Conservation (phyloP, 768 basidiomycete genomes). For the Dentipellis sp. region DNA sequence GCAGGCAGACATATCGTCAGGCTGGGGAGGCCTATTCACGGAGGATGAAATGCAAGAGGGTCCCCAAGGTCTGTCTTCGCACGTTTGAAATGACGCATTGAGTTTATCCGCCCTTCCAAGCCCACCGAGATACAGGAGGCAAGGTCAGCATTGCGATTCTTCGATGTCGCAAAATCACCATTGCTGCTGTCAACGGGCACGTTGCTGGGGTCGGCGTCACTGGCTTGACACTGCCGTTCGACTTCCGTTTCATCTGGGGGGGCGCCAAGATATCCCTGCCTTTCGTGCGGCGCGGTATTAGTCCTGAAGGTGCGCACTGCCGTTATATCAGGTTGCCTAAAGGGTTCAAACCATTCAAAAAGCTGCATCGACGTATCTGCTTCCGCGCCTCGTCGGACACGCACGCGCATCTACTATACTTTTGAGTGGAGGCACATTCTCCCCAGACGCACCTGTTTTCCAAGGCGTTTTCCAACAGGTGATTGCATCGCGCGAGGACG, state of each 20-base stretch:
- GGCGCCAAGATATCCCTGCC: slow-evolving; percentile 40
- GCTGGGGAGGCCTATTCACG: slow-evolving; percentile 33
- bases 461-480: slow-evolving; percentile 37
- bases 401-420: slow-evolving; percentile 44
- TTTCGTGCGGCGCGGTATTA: slow-evolving; percentile 41
- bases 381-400: slow-evolving; percentile 45
- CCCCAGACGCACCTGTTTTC: slow-evolving; percentile 35
- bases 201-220: slow-evolving; percentile 45
- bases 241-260: slow-evolving; percentile 43
- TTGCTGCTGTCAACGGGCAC: slow-evolving; percentile 42
- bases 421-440: slow-evolving; percentile 35
- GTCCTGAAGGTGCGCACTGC: slow-evolving; percentile 32
- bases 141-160: slow-evolving; percentile 36
- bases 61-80: slow-evolving; percentile 29
- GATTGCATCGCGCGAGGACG: slow-evolving; percentile 39
- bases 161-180: slow-evolving; percentile 46
- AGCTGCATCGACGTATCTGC: slow-evolving; percentile 37
- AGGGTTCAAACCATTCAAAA: neutral
- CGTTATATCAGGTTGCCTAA: neutral
- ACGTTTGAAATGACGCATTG: no score
- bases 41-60: slow-evolving; percentile 37
- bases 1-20: slow-evolving; percentile 40
- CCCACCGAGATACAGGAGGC: slow-evolving; percentile 43
- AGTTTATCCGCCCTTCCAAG: slow-evolving; percentile 13
- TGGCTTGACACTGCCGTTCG: slow-evolving; percentile 40